Evolutionary conservation across 495 filamentous ascomycete species (phyloP).

Genomic region (Hypoxylon fragiforme): DNA sequence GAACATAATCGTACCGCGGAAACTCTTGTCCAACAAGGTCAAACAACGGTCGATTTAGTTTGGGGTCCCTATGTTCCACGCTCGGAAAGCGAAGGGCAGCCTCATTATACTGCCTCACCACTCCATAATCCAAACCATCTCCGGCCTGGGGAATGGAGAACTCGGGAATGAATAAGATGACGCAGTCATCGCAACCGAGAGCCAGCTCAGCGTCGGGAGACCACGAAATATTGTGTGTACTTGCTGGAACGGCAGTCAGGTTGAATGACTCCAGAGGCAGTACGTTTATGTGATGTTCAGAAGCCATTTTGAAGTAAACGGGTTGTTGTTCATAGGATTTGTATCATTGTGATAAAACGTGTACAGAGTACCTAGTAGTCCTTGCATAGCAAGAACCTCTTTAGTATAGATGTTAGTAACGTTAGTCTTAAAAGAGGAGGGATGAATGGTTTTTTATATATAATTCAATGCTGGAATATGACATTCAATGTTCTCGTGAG

Average conservation of each 20-base stretch:
- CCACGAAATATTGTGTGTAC: conserved; percentile 51
- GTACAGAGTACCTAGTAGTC: not conserved
- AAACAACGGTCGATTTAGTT: conserved; percentile 36
- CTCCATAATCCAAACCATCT: not conserved
- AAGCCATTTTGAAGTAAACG: conserved; percentile 12
- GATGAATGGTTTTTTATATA: too few relatives aligned
- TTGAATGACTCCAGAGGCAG: conserved; percentile 49
- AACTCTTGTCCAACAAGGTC: conserved; percentile 21
- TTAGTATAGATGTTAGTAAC: too few relatives aligned
- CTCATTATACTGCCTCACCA: conserved; percentile 32
- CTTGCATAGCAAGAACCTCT: not conserved
- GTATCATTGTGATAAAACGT: conserved; percentile 1
- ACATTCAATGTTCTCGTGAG: not conserved
- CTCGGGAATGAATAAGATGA: conserved; percentile 51
- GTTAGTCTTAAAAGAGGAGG: too few relatives aligned
- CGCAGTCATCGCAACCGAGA: conserved; percentile 51
- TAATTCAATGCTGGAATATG: not conserved
- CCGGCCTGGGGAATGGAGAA: conserved; percentile 33
- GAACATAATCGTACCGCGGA: conserved; percentile 23
- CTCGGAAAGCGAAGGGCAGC: conserved; percentile 34
- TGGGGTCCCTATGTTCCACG: conserved; percentile 28
- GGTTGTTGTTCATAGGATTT: not conserved
- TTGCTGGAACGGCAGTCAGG: conserved; percentile 45
- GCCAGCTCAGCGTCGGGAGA: conserved; percentile 55
- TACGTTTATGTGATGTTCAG: conserved; percentile 19